A percentile compares a stretch with the other conserved stretches of the same genome.
Conservation (phyloP, 805 yeast genomes). For the Yarrowia bubula region DNA sequence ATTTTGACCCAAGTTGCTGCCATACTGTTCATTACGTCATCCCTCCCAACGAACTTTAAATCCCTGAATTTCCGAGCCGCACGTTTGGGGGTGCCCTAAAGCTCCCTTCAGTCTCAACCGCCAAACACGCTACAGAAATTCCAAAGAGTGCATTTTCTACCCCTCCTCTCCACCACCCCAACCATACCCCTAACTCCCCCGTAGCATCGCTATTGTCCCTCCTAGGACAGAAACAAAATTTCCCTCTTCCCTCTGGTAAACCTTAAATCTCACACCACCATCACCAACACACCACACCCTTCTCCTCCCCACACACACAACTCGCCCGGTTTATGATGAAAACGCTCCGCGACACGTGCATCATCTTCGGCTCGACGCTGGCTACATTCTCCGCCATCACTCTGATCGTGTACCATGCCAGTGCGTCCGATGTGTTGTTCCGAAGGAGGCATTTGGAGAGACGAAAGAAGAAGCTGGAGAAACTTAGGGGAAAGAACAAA, state of each 20-base stretch:
- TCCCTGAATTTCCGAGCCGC: no score
- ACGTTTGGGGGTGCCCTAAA: no score
- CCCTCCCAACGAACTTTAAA: no score
- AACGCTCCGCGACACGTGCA: constrained; percentile 1
- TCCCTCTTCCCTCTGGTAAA: not conserved
- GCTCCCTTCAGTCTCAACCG: no score
- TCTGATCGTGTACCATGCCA: constrained; percentile 10
- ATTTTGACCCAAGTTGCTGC: no score
- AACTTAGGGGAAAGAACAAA: not conserved
- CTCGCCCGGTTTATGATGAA: not conserved
- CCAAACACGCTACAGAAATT: no score
- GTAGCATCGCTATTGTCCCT: no score
- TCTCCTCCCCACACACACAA: not conserved
- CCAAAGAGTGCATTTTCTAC: no score
- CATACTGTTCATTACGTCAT: no score
- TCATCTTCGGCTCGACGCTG: constrained; percentile 12
- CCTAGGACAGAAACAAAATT: no score
- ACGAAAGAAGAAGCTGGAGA: not conserved
- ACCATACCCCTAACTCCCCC: no score
- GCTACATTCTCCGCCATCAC: constrained; percentile 16
- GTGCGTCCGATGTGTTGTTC: not conserved
- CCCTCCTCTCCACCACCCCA: no score
- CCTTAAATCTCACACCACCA: not conserved
- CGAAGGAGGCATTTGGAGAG: not conserved
- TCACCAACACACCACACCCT: not conserved